Conservation (phyloP, 257 asterid genomes). For the Solanum appendiculatum region DNA sequence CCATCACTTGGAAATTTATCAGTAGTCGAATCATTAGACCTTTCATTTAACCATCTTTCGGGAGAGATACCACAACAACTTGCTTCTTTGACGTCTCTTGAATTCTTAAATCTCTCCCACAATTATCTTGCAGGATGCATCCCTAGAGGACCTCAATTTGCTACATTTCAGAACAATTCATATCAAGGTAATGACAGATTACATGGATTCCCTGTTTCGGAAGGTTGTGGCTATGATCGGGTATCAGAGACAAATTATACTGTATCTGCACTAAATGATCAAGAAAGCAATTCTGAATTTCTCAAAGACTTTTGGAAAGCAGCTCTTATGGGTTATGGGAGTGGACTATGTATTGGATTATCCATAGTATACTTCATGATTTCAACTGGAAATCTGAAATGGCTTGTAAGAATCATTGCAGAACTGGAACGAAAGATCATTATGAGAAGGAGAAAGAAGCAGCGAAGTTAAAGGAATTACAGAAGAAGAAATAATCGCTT, state of each 20-base stretch:
- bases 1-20: background rate
- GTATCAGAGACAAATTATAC: background rate
- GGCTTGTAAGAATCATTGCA: background rate
- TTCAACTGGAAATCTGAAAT: background rate
- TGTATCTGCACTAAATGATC: background rate
- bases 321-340: background rate
- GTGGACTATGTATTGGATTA: background rate
- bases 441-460: background rate
- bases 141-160: background rate
- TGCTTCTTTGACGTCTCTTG: background rate
- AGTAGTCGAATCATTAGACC: background rate
- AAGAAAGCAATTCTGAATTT: background rate
- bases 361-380: background rate
- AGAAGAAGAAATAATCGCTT: background rate
- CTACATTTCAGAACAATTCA: background rate
- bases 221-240: background rate
- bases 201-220: background rate
- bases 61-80: background rate
- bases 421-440: background rate
- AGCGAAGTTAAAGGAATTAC: background rate
- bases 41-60: background rate
- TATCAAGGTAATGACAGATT: background rate
- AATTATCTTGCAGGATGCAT: background rate
- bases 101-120: background rate
- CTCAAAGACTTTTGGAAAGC: background rate